These are phyloP conservation scores for Chlamydomonas applanata DNA, from an alignment of 139 green algal genomes.

Conservation along the genomic window DNA sequence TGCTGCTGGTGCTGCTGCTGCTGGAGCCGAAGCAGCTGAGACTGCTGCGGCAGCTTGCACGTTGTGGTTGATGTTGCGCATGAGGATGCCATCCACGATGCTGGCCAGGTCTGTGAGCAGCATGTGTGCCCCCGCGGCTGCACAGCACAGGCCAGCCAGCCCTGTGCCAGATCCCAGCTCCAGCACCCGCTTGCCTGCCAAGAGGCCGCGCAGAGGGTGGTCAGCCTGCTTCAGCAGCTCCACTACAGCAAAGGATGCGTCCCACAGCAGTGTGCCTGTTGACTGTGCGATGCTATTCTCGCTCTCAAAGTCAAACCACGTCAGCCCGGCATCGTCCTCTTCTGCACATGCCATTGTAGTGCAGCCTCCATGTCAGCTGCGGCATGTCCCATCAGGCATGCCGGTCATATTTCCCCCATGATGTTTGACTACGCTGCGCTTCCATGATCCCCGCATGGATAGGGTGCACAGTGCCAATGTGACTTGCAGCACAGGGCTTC, in stretches of 20 bases:
- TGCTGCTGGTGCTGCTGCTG: background rate
- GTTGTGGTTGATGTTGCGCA: slow-evolving; percentile 19
- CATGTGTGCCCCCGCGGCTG: slow-evolving; percentile 47
- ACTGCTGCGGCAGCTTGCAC: background rate
- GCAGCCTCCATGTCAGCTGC: background rate
- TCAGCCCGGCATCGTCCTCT: background rate
- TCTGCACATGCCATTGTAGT: background rate
- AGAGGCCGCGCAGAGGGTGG: background rate
- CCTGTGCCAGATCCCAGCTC: slow-evolving; percentile 57
- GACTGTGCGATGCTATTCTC: background rate
- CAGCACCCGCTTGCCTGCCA: slow-evolving; percentile 39
- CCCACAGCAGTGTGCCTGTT: slow-evolving; percentile 3
- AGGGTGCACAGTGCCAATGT: too few relatives aligned
- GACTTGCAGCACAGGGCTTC: too few relatives aligned
- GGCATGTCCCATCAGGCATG: too few relatives aligned
- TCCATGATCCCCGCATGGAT: too few relatives aligned
- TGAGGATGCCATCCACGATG: slow-evolving; percentile 19
- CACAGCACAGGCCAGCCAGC: slow-evolving; percentile 47
- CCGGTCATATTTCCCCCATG: too few relatives aligned
- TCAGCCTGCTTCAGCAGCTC: background rate
- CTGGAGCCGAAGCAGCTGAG: background rate
- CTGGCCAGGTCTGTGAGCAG: slow-evolving; percentile 45
- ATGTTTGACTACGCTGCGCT: too few relatives aligned
- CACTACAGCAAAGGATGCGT: background rate
- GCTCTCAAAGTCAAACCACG: slow-evolving; percentile 9